Evolutionary conservation across 331 rosid genomes (phyloP), one percentile per base, ranked within the genome.

Genomic region (Spiraea crenata): DNA sequence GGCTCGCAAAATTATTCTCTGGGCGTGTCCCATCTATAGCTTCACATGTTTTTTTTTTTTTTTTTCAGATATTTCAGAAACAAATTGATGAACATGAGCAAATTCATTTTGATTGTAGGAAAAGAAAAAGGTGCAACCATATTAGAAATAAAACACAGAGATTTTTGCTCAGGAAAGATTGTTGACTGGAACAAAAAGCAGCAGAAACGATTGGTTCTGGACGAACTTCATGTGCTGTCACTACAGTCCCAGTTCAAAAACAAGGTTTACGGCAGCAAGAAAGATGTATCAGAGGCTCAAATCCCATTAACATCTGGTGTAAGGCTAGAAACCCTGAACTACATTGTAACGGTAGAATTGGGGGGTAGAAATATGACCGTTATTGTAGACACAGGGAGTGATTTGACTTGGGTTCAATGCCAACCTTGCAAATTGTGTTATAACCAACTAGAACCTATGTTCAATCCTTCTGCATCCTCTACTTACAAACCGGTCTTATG

Each of bases 331-430:
- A 89, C 88, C 20, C 78, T 89, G 37, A 93, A 90, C 75, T 93
- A 93, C 86, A 76, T 93, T 52, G 98, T 88, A 64, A 90, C 86
- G 6, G 71, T 90, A 66, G 86, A 74, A 71, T 31, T 90, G 15
- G 91, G 92, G 9, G 73, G 72, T 44, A 83, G 73, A 69, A 87
- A 90, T 55, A 74, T 82, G 84, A 87, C 93, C 1, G 85, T 93
- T 66, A 84, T 89, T 46, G 92, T 93, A 47, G 97, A 93, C 84
- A 89, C 97, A 5, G 97, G 97, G 79, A 93, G 98, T 60, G 97
- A 90, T 62, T 74, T 93, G 49, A 88, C 95, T 42, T 90, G 96
- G 96, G 83, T 90, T 65, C 96, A 93, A 70, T 90, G 97, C 81
- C 75, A 74, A 39, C 98, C 98, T 11, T 90, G 98, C 85, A 74